Conservation (phyloP, 129 eudicot genomes). For the Tagetes erecta region DNA sequence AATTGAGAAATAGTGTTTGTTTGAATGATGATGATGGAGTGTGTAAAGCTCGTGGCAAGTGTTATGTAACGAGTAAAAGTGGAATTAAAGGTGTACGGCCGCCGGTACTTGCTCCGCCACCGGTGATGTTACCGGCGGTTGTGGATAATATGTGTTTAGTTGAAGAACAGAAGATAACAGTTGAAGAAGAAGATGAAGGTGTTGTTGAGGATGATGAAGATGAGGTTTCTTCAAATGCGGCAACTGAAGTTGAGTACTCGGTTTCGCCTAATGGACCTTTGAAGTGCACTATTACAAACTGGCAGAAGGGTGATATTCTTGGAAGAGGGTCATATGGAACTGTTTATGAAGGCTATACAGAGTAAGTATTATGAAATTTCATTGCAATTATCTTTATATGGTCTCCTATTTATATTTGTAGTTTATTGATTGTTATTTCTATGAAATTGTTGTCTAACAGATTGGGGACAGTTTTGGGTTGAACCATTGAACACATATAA, state of each 20-base stretch:
- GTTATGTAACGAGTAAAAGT: constrained; percentile 16
- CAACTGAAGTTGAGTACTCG: constrained; percentile 22
- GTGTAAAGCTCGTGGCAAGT: constrained; percentile 9
- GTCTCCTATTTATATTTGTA: neutral
- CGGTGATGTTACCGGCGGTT: constrained; percentile 23
- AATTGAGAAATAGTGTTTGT: neutral
- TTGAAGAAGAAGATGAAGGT: neutral
- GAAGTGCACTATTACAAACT: constrained; percentile 32
- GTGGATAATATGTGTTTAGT: constrained; percentile 34
- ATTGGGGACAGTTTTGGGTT: neutral
- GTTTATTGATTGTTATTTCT: neutral
- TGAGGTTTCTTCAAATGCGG: constrained; percentile 26
- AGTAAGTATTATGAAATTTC: constrained; percentile 41
- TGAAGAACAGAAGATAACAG: too few species aligned
- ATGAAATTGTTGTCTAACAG: neutral
- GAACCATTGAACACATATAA: neutral
- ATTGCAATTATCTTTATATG: neutral
- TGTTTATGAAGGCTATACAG: constrained; percentile 64
- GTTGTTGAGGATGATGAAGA: constrained; percentile 16
- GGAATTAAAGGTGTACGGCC: constrained; percentile 62
- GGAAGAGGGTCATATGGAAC: constrained; percentile 83
- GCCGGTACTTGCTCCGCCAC: constrained; percentile 47
- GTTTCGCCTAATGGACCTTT: constrained; percentile 45
- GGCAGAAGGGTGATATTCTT: constrained; percentile 71
- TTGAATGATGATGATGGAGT: neutral